These are phyloP conservation scores for Xylaria venustula DNA, from an alignment of 495 filamentous ascomycete genomes.

Conservation along the genomic window DNA sequence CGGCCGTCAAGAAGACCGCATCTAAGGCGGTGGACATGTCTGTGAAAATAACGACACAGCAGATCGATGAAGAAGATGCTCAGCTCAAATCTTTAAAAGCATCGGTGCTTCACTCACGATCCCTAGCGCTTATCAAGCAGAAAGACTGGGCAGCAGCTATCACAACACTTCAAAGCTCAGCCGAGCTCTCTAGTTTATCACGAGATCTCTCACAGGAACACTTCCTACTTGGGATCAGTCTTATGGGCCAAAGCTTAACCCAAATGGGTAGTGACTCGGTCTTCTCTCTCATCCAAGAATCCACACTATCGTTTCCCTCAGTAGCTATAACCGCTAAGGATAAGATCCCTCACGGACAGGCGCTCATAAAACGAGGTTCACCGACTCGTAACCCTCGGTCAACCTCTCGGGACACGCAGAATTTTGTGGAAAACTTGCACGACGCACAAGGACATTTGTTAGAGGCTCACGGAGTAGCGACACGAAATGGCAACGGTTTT, in stretches of 20 bases:
- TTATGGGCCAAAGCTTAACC: conserved; percentile 60
- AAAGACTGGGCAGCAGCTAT: conserved; percentile 56
- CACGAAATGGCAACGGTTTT: conserved; percentile 41
- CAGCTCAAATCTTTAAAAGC: conserved; percentile 58
- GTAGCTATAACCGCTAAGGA: conserved; percentile 37
- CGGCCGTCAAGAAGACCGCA: conserved; percentile 23
- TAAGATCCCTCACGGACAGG: conserved; percentile 21
- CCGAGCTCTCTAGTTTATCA: conserved; percentile 38
- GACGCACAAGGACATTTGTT: conserved; percentile 60
- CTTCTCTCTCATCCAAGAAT: conserved; percentile 86
- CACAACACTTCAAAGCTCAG: conserved; percentile 48
- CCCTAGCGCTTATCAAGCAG: conserved; percentile 52
- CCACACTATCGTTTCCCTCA: conserved; percentile 80
- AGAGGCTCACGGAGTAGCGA: conserved; percentile 55
- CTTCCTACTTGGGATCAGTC: conserved; percentile 57
- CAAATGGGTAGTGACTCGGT: conserved; percentile 76
- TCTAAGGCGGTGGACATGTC: conserved; percentile 13
- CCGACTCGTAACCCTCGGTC: conserved; percentile 27
- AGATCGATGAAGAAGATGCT: conserved; percentile 44
- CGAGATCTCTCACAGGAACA: conserved; percentile 44
- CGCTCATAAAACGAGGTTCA: not conserved
- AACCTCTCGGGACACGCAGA: conserved; percentile 25
- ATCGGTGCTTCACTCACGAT: conserved; percentile 64
- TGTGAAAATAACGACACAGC: conserved; percentile 25
- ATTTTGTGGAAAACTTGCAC: conserved; percentile 57